Base-by-base conservation (phyloP, 257 asterid genomes). In the Paraleonurus japonicus region DNA sequence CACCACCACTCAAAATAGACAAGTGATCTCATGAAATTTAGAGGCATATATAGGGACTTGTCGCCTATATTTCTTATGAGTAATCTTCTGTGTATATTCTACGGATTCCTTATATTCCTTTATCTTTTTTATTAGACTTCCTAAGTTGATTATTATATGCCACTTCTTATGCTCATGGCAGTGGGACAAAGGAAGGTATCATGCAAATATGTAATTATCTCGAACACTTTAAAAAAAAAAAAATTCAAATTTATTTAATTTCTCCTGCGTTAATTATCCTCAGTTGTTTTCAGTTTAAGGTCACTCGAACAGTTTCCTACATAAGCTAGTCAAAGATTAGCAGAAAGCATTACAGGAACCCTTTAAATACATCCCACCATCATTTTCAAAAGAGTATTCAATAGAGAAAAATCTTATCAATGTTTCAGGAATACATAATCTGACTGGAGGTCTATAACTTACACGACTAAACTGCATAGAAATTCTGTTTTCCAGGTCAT, bases 401-500 rank as follows among this genome's bases (percentile, higher is more conserved):
- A 30, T 35, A 15, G 53, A 67, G 39, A 77, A 48, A 22, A 43
- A 10, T 17, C 17, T 24, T 28, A 59, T 59, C 39, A 16, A 12
- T 61, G 22, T 66, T 15, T 20, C 55, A 23, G 10, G 72, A 48
- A 41, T 7, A 50, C 23, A 41, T 75, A 47, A 72, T 65, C 22
- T 22, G 54, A 65, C 7, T 47, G 57, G 50, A 71, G 64, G 51
- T 47, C 19, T 26, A 50, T 33, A 79, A 79, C 96, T 88, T 82
- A 95, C 99, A 10, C 97, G 98, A 75, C 85, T 60, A 71, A 95
- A 95, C 78, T 79, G 89, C 83, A 81, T 51, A 50, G 98, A 79
- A 54, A 95, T 92, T 84, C 90, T 88, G 79, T 83, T 77, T 73
- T 89, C 99, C 76, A 95, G 84, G 81, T 95, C 99, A 86, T 95